phyloP scores from a whole-genome alignment of 805 yeast species.

The Soucietia sequanensis region DNA sequence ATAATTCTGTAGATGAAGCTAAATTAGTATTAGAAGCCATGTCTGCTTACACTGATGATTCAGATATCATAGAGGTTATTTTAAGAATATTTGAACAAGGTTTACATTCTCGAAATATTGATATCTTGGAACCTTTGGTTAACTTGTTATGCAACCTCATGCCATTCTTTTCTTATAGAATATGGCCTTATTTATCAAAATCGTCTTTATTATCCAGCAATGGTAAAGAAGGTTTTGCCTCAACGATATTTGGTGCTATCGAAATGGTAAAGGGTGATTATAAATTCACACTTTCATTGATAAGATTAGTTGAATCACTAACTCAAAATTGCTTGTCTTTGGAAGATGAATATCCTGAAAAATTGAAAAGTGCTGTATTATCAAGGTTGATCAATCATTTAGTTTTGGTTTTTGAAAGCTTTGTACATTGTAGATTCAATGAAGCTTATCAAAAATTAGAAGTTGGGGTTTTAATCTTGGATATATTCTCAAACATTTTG shows the following conservation, averaged over 20 bases:
- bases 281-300: slow-evolving; percentile 57
- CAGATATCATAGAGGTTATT: slow-evolving; percentile 61
- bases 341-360: slow-evolving; percentile 28
- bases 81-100: slow-evolving; percentile 69
- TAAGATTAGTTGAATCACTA: slow-evolving; percentile 54
- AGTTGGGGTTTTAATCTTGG: slow-evolving; percentile 55
- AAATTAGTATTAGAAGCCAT: slow-evolving; percentile 33
- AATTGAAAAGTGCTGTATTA: slow-evolving; percentile 52
- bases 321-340: slow-evolving; percentile 48
- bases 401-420: slow-evolving; percentile 72
- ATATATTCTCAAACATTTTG: slow-evolving; percentile 55
- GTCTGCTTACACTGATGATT: slow-evolving; percentile 51
- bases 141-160: slow-evolving; percentile 50
- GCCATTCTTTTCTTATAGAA: slow-evolving; percentile 55
- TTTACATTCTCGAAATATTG: slow-evolving; percentile 52
- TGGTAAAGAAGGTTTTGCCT: slow-evolving; percentile 61
- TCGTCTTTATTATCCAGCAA: slow-evolving; percentile 63
- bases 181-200: slow-evolving; percentile 76
- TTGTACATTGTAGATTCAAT: slow-evolving; percentile 65
- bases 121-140: slow-evolving; percentile 44
- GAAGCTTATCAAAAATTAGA: slow-evolving; percentile 55
- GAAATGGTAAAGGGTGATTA: slow-evolving; percentile 72
- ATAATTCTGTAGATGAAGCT: slow-evolving; percentile 29
- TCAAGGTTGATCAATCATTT: slow-evolving; percentile 54
- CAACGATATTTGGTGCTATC: slow-evolving; percentile 62